Evolutionary conservation across 257 asterid species (phyloP).

Genomic region (Petrea volubilis): DNA sequence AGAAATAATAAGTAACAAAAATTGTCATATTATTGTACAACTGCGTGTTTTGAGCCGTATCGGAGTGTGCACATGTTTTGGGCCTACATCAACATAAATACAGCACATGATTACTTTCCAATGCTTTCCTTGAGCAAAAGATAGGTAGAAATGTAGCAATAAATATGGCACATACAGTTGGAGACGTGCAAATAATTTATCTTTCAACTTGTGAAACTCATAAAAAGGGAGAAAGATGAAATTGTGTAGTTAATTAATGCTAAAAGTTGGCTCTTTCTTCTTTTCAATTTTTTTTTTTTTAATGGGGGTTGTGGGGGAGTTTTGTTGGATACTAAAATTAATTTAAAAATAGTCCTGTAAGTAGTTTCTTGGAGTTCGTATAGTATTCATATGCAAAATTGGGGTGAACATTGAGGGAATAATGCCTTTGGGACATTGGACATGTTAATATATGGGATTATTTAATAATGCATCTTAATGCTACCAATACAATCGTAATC

Average conservation of each 20-base stretch:
- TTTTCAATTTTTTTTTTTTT: not conserved
- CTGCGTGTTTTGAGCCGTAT: constrained; percentile 22
- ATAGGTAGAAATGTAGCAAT: constrained; percentile 16
- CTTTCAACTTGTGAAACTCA: not conserved
- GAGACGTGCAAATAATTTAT: constrained; percentile 10
- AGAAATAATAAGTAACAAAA: not conserved
- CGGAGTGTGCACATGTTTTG: constrained; percentile 1
- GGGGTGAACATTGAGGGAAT: too few relatives aligned
- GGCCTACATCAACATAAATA: constrained; percentile 34
- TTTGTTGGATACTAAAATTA: too few relatives aligned
- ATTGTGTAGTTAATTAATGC: not conserved
- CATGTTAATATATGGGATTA: too few relatives aligned
- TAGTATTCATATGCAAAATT: too few relatives aligned
- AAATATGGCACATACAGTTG: constrained; percentile 28
- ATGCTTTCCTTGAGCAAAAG: constrained; percentile 3
- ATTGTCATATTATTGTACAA: constrained; percentile 14
- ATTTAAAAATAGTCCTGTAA: too few relatives aligned
- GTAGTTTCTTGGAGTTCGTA: too few relatives aligned
- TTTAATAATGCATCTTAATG: too few relatives aligned
- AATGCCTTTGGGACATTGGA: too few relatives aligned
- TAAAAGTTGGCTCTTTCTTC: not conserved
- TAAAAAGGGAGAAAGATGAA: not conserved
- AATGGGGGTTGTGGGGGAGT: too few relatives aligned
- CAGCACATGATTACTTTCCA: constrained; percentile 29
- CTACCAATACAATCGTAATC: too few relatives aligned